Conservation (phyloP, 331 rosid species). For the Malus hybrid region DNA sequence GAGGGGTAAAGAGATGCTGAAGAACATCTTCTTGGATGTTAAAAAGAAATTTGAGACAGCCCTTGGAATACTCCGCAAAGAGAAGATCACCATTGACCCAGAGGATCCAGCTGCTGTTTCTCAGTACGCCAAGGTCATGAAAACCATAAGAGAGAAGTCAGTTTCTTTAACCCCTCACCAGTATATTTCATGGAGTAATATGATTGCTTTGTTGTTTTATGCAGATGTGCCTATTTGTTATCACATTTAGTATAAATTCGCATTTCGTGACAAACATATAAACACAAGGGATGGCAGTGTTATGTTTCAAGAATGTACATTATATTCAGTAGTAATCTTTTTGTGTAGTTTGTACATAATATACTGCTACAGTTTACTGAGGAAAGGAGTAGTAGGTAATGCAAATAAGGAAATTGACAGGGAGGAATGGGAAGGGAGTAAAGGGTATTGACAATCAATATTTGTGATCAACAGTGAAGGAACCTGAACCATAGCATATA, state of each 20-base stretch:
- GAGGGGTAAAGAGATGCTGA: constrained; percentile 66
- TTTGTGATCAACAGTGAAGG: not conserved
- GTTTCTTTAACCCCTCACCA: constrained; percentile 15
- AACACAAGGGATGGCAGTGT: not conserved
- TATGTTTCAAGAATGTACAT: not conserved
- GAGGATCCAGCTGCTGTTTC: constrained; percentile 83
- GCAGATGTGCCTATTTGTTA: not conserved
- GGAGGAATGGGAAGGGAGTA: not conserved
- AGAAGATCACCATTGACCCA: constrained; percentile 89
- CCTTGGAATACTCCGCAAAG: constrained; percentile 58
- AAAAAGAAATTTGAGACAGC: constrained; percentile 82
- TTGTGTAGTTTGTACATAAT: not conserved
- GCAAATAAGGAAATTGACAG: not conserved
- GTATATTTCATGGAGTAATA: not conserved
- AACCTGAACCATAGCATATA: not conserved
- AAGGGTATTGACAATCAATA: not conserved
- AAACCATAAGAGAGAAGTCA: constrained; percentile 74
- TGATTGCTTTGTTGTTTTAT: not conserved
- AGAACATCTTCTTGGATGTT: constrained; percentile 68
- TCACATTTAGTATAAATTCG: not conserved
- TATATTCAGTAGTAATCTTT: not conserved
- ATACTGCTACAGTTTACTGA: not conserved
- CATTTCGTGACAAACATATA: not conserved
- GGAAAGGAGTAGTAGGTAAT: not conserved
- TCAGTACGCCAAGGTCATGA: constrained; percentile 80